Base-by-base conservation (phyloP, 1,284 basidiomycete genomes). In the Porodaedalea pini region DNA sequence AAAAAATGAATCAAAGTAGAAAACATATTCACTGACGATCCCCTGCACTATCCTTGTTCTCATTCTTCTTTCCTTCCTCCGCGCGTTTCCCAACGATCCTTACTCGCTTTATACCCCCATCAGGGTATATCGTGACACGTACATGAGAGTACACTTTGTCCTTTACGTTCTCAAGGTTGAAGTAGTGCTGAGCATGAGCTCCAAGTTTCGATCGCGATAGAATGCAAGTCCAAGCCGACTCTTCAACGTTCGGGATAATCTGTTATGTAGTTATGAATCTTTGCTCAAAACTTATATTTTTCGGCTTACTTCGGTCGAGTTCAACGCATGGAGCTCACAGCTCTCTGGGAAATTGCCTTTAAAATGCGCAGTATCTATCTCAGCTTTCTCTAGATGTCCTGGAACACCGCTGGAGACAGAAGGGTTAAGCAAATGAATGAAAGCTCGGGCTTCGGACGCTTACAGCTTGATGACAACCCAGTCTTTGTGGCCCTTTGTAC, bases 331-430 rank as follows among this genome's bases (percentile, higher is more conserved):
- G 23, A 97, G 69, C 67, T 93, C 90, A 69, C 87, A 91, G 61
- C 88, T 90, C 62, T 94, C 89, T 6, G 94, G 94, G 68, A 94
- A 99, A 72, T 99, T 99, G 51, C 96, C 96, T 66, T 92, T 92
- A 75, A 98, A 98, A 76, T 96, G 90, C 2, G 89, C 86, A 0
- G 96, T 98, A 71, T 99, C 96, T 58, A 99, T 86, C 69, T 97
- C 93, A 29, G 86, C 83, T 60, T 88, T 81, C 54, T 87, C 81
- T 15, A 98, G 78, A 61, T 79, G 76, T 7, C 93, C 92, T 13
- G 83, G 74, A 41, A 79, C 75, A 48, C 85, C 89, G 11, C 87
- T 89, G 63, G 1, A 57, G 27, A 31, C 6, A 31, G n/a, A 15
- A 27, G 17, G 19, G 40, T 17, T 2, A 47, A 4, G 31, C 25